phyloP scores from a whole-genome alignment of 1,284 basidiomycete genomes.

The Trichosporon coremiiforme region DNA sequence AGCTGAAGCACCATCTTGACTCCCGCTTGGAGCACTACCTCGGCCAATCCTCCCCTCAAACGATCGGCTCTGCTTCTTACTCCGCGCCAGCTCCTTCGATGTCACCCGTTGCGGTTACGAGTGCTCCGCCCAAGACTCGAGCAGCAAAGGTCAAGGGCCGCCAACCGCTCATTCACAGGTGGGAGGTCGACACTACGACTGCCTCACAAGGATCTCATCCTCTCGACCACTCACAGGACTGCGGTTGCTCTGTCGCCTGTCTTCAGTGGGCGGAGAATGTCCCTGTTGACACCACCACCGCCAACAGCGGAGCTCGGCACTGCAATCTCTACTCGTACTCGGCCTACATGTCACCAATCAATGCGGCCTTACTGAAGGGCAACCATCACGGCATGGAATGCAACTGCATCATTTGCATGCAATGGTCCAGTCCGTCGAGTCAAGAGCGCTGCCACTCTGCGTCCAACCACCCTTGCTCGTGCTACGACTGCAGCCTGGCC shows the following conservation, averaged over 20 bases:
- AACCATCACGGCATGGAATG: background rate
- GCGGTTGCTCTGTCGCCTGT: constrained; percentile 1
- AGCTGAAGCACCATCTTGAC: background rate
- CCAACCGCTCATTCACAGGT: background rate
- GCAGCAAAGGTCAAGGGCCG: no score
- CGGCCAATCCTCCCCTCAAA: background rate
- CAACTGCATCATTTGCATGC: background rate
- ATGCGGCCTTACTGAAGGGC: background rate
- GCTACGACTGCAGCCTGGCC: background rate
- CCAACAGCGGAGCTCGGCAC: background rate
- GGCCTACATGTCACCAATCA: background rate
- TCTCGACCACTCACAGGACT: background rate
- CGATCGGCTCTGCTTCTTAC: background rate
- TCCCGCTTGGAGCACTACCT: background rate
- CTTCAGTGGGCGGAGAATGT: background rate
- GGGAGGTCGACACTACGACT: background rate
- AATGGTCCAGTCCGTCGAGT: background rate
- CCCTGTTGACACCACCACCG: no score
- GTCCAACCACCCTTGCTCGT: background rate
- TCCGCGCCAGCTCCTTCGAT: background rate
- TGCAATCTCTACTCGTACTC: background rate
- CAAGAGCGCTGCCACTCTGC: background rate
- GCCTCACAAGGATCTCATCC: background rate
- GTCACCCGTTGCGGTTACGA: no score
- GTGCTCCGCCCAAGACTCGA: background rate